phyloP scores from a whole-genome alignment of 2,329 filamentous ascomycete genomes.

The Trichoderma sp. region DNA sequence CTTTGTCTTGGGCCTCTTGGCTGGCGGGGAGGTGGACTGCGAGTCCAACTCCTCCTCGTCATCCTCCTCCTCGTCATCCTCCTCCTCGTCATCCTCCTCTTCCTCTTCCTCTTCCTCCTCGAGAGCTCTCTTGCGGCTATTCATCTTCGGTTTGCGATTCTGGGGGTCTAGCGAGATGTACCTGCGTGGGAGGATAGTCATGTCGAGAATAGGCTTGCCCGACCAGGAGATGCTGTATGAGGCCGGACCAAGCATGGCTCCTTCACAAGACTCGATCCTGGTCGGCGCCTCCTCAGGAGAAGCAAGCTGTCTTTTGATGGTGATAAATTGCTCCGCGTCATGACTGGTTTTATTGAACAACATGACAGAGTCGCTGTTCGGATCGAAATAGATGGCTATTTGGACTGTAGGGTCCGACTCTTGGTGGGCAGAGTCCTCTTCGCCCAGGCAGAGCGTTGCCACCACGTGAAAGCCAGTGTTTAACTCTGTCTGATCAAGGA shows the following conservation, averaged over 20 bases:
- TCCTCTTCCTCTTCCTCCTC: neutral
- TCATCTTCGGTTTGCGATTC: neutral
- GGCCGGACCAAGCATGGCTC: neutral
- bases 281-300: accelerated
- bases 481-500: neutral
- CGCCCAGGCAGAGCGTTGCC: neutral
- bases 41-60: too few species aligned
- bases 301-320: accelerated
- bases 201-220: neutral
- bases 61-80: too few species aligned
- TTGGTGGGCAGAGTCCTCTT: neutral
- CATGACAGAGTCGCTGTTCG: neutral
- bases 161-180: accelerated
- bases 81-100: too few species aligned
- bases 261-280: neutral
- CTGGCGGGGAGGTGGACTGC: too few species aligned
- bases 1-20: too few species aligned
- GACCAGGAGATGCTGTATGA: neutral
- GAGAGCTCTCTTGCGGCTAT: neutral
- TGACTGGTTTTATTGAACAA: neutral
- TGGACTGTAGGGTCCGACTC: too few species aligned
- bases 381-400: neutral
- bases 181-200: neutral
- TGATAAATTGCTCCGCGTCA: neutral
- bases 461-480: neutral